A percentile compares a stretch with the other conserved stretches of the same genome.
Evolutionary conservation across 495 filamentous ascomycete genomes (phyloP).

Genomic region (Tirmania nivea): DNA sequence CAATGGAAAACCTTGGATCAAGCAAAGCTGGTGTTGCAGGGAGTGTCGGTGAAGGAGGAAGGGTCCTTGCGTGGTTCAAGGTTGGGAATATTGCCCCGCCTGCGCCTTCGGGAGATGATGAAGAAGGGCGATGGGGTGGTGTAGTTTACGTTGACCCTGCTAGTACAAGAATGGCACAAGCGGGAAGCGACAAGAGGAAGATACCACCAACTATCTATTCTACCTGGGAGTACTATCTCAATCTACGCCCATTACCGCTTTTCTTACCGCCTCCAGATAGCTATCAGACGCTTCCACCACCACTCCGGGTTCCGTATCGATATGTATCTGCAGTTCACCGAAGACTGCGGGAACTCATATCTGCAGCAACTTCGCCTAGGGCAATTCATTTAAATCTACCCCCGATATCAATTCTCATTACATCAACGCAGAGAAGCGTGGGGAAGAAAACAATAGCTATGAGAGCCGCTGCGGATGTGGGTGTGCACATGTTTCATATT

Average conservation of each 20-base stretch:
- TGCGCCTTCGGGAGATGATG: slow-evolving; percentile 19
- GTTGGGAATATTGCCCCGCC: slow-evolving; percentile 48
- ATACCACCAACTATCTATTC: slow-evolving; percentile 50
- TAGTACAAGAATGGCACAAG: slow-evolving; percentile 67
- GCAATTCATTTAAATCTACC: slow-evolving; percentile 72
- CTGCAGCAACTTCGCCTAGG: slow-evolving; percentile 68
- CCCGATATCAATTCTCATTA: slow-evolving; percentile 66
- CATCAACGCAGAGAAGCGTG: slow-evolving; percentile 76
- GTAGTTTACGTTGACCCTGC: slow-evolving; percentile 61
- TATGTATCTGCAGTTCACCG: slow-evolving; percentile 48
- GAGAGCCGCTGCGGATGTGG: slow-evolving; percentile 67
- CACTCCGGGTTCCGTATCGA: slow-evolving; percentile 20
- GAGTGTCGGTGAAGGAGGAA: slow-evolving; percentile 17
- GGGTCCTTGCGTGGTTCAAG: slow-evolving; percentile 64
- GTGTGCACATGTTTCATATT: slow-evolving; percentile 70
- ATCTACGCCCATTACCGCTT: slow-evolving; percentile 37
- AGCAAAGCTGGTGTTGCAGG: slow-evolving; percentile 13
- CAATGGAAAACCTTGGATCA: slow-evolving; percentile 19
- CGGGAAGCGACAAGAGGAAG: slow-evolving; percentile 57
- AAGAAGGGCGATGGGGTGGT: slow-evolving; percentile 57
- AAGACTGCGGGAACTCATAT: slow-evolving; percentile 62
- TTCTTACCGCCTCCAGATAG: slow-evolving; percentile 17
- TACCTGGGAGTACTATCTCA: slow-evolving; percentile 73
- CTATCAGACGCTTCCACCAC: slow-evolving; percentile 27
- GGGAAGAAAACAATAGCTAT: slow-evolving; percentile 61